Evolutionary conservation across 78 protist species (phyloP), one percentile per base, ranked within the genome.

Genomic region (Cavenderia fasciculata): DNA sequence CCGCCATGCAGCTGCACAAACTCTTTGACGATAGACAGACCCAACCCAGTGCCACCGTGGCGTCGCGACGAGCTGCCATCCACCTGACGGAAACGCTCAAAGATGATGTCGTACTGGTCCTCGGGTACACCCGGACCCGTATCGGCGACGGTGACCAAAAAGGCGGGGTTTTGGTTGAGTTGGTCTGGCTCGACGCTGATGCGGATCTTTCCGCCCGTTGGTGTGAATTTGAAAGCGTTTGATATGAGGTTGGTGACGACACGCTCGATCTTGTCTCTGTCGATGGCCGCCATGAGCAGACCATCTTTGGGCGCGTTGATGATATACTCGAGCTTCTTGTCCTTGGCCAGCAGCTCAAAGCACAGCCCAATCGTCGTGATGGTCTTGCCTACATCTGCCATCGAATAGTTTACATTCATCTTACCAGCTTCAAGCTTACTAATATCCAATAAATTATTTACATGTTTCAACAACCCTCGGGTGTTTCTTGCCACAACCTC

Each of bases 41-140:
- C 94, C 59, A 90, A 59, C 29, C 94, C 94, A 31, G 94, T 74
- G 0, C 94, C 94, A 43, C 87, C 94, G 66, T 79, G 87, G 34
- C 68, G 77, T 33, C 94, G 21, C 0, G 86, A 51, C 1, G 34
- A 43, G 1, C 74, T 63, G 2, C 84, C 77, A 56, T 73, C 87
- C 16, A 90, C 85, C 5, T 85, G 77, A 40, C 87, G 25, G 57
- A 90, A 90, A 4, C 94, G 41, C 38, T 90, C 88, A 59, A 90
- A 90, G n/a, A 90, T 59, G 29, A 65, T 27, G 10, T 27, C 52
- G 10, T 65, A 88, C 2, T 56, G 31, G 33, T 72, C 41, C 4
- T 51, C 84, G 3, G 88, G 87, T 8, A 76, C 47, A 66, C 94
- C 94, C 4, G 87, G 82, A 1, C 94, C 94, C 19, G 86, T 71